Percentiles rank a stretch among this genome's conserved stretches.
phyloP scores from a whole-genome alignment of 371 early-diverging fungal genomes.

The Rhizopus delemar region DNA sequence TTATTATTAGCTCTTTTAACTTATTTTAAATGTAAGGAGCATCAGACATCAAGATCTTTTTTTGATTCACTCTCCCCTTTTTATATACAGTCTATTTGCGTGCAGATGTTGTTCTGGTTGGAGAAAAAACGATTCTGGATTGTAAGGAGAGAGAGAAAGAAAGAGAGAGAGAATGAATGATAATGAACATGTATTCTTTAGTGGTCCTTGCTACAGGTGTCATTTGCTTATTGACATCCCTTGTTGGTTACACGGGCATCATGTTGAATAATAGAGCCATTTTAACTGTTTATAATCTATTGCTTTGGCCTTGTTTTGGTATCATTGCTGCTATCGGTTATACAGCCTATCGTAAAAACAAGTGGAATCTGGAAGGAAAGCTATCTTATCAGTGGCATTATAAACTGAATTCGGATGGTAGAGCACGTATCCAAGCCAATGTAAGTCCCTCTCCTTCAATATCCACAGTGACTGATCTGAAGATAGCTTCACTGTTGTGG shows the following conservation, averaged over 20 bases:
- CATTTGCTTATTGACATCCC: conserved; percentile 47
- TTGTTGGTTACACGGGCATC: conserved; percentile 58
- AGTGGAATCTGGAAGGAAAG: conserved; percentile 50
- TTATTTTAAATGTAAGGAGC: conserved; percentile 46
- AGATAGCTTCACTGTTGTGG: conserved; percentile 61
- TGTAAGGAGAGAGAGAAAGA: conserved; percentile 34
- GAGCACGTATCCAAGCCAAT: conserved; percentile 48
- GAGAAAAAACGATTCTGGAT: conserved; percentile 42
- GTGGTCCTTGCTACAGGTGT: conserved; percentile 53
- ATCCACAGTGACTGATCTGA: too few relatives aligned
- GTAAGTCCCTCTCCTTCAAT: too few relatives aligned
- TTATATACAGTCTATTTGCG: conserved; percentile 40
- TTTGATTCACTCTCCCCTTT: background rate
- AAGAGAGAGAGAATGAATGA: background rate
- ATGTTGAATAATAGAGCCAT: conserved; percentile 54
- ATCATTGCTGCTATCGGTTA: conserved; percentile 60
- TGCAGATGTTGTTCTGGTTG: conserved; percentile 49
- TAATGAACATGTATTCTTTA: conserved; percentile 2
- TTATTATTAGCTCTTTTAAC: conserved; percentile 43
- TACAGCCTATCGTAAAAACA: conserved; percentile 49
- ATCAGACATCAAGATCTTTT: too few relatives aligned
- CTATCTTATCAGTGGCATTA: conserved; percentile 57
- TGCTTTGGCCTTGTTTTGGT: conserved; percentile 61
- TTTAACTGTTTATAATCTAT: conserved; percentile 48
- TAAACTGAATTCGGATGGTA: conserved; percentile 35